These are phyloP conservation scores for Elaeis oleifera DNA, from an alignment of 202 grass and related monocot genomes.

Conservation along the genomic window DNA sequence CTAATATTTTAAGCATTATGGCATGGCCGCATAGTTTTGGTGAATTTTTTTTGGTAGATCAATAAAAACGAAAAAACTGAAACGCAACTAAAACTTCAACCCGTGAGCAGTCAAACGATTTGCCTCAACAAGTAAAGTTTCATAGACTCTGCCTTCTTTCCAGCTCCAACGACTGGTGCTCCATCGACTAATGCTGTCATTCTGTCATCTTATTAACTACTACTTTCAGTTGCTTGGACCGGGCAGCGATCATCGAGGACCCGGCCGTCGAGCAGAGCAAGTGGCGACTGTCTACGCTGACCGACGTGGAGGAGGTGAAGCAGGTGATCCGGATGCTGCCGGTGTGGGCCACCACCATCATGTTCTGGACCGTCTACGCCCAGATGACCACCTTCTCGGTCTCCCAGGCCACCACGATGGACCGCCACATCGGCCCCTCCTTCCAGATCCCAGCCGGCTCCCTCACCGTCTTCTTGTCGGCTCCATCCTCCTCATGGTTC, in stretches of 20 bases:
- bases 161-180: no score
- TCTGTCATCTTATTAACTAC: background rate
- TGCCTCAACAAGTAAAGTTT: no score
- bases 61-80: no score
- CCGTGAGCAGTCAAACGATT: no score
- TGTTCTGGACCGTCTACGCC: slow-evolving; percentile 67
- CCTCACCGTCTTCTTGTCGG: slow-evolving; percentile 55
- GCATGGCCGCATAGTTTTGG: no score
- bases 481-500: slow-evolving; percentile 68
- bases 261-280: slow-evolving; percentile 10
- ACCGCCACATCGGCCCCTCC: slow-evolving; percentile 36
- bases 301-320: slow-evolving; percentile 76
- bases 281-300: slow-evolving; percentile 37
- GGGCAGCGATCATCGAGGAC: slow-evolving; percentile 29
- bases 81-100: no score
- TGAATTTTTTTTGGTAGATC: no score
- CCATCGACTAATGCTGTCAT: background rate
- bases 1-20: no score
- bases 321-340: slow-evolving; percentile 64
- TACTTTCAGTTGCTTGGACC: slow-evolving; percentile 42
- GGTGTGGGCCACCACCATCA: slow-evolving; percentile 58
- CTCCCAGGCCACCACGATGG: slow-evolving; percentile 41
- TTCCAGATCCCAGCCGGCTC: slow-evolving; percentile 48
- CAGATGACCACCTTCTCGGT: slow-evolving; percentile 83
- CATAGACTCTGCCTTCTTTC: background rate